Conservation (phyloP, 176 grass and related monocot species). For the Cymbopogon citratus region DNA sequence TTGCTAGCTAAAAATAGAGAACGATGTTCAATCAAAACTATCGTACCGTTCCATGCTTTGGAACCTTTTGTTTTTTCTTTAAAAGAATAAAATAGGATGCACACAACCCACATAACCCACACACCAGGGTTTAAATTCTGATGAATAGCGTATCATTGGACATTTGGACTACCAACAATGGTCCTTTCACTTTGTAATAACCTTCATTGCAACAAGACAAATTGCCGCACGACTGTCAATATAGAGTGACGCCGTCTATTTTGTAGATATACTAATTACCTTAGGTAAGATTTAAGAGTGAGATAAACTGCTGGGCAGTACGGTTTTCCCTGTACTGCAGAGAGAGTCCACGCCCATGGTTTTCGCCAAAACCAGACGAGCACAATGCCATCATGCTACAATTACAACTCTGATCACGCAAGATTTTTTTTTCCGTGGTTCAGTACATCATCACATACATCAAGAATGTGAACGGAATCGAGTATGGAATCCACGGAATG, state of each 20-base stretch:
- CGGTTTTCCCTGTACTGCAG: too few species aligned
- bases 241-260: neutral
- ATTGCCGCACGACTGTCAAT: too few species aligned
- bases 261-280: neutral
- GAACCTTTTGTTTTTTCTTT: too few species aligned
- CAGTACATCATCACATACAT: neutral
- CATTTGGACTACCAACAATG: too few species aligned
- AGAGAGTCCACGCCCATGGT: too few species aligned
- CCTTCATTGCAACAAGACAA: neutral
- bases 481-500: conserved; percentile 13
- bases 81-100: too few species aligned
- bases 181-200: neutral
- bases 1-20: neutral
- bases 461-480: conserved; percentile 42
- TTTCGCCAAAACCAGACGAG: conserved; percentile 17
- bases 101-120: too few species aligned
- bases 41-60: neutral
- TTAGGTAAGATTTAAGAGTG: neutral
- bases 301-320: neutral
- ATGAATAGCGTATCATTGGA: too few species aligned
- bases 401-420: neutral
- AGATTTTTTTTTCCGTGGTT: neutral
- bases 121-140: too few species aligned
- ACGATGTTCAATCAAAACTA: neutral
- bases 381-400: neutral